These are phyloP conservation scores for Pelargonium fulgidum DNA, from an alignment of 441 rosid genomes.

Conservation along the genomic window DNA sequence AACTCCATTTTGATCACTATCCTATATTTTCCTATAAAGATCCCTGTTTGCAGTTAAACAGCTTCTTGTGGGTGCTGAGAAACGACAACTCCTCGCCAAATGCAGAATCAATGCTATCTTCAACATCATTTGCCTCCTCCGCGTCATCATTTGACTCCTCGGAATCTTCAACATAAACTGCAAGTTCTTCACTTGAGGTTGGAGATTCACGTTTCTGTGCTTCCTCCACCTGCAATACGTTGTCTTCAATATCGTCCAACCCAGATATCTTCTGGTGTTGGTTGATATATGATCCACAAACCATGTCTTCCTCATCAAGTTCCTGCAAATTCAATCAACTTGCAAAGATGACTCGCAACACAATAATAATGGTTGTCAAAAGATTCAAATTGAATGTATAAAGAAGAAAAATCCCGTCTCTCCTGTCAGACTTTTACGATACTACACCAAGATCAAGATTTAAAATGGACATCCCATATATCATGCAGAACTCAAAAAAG, in stretches of 20 bases:
- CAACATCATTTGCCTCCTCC: slow-evolving; percentile 10
- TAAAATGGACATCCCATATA: background rate
- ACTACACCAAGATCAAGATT: background rate
- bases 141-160: background rate
- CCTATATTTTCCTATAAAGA: slow-evolving; percentile 14
- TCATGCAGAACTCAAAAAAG: background rate
- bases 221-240: slow-evolving; percentile 16
- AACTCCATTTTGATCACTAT: background rate
- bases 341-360: background rate
- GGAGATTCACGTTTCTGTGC: slow-evolving; percentile 21
- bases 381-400: background rate
- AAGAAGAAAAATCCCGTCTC: background rate
- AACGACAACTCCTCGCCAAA: slow-evolving; percentile 11
- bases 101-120: slow-evolving; percentile 19
- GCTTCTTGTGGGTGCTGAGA: slow-evolving; percentile 23
- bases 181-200: slow-evolving; percentile 18
- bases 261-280: slow-evolving; percentile 20
- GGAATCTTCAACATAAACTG: slow-evolving; percentile 35
- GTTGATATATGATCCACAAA: background rate
- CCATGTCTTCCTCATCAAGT: slow-evolving; percentile 4
- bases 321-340: slow-evolving; percentile 8
- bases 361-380: background rate
- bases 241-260: slow-evolving; percentile 23
- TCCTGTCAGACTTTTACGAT: background rate
- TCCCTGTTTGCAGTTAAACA: slow-evolving; percentile 9